Conservation (phyloP, 495 filamentous ascomycete species). For the Staphylotrichum tortipilum region DNA sequence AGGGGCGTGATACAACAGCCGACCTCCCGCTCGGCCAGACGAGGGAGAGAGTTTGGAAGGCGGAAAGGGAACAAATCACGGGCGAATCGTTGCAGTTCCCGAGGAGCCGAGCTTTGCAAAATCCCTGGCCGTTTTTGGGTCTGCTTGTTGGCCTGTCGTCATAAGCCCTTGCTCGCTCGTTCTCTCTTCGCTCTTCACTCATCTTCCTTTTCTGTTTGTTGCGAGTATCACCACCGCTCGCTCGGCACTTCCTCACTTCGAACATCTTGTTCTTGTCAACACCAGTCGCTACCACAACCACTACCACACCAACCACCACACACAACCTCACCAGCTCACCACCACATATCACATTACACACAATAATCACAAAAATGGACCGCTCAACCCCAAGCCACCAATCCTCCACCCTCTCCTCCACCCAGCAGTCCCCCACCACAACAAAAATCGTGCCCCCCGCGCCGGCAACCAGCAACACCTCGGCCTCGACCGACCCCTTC, state of each 20-base stretch:
- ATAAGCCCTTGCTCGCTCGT: not conserved
- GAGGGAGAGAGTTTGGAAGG: too few species aligned
- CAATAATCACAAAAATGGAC: constrained; percentile 25
- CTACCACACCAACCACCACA: too few species aligned
- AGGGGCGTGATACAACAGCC: constrained; percentile 3
- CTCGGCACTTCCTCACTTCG: not conserved
- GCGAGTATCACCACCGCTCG: too few species aligned
- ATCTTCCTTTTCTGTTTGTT: too few species aligned
- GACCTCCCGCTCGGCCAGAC: not conserved
- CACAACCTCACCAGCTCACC: not conserved
- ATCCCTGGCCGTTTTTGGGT: not conserved
- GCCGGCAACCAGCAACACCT: constrained; percentile 22
- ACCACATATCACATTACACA: not conserved
- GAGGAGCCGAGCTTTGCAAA: not conserved
- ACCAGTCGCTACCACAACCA: too few species aligned
- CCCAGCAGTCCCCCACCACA: constrained; percentile 15
- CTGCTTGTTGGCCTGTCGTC: not conserved
- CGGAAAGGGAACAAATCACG: too few species aligned
- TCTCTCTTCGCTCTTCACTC: not conserved
- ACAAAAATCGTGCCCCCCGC: constrained; percentile 28
- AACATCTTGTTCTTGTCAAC: not conserved
- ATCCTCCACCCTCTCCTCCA: constrained; percentile 21
- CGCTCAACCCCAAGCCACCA: constrained; percentile 24
- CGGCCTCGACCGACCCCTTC: constrained; percentile 52
- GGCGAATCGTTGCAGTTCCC: not conserved